A percentile compares a stretch with the other conserved stretches of the same genome.
Evolutionary conservation across 1,284 basidiomycete species (phyloP).

Genomic region (Leccinum pseudoinsigne): DNA sequence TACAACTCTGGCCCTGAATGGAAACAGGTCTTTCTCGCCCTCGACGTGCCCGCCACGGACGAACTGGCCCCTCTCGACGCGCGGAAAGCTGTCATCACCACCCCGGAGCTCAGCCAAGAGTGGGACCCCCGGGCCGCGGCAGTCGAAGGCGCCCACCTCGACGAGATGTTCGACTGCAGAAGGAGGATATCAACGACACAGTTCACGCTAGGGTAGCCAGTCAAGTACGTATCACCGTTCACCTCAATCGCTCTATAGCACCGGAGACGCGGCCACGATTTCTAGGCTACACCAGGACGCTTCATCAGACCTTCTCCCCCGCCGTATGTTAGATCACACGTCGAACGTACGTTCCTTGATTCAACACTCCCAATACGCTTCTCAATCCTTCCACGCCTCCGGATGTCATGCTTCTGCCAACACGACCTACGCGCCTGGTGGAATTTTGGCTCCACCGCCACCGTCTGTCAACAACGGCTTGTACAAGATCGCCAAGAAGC

Average conservation of each 20-base stretch:
- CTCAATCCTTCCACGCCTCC: constrained; percentile 44
- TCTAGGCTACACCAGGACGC: constrained; percentile 82
- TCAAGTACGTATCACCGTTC: constrained; percentile 63
- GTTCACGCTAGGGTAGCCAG: constrained; percentile 95
- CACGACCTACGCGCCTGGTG: constrained; percentile 92
- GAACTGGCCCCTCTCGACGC: constrained; percentile 68
- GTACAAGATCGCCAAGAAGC: constrained; percentile 73
- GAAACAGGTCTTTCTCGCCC: constrained; percentile 42
- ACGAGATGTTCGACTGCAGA: constrained; percentile 86
- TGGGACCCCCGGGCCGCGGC: constrained; percentile 77
- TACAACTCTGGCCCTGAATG: too few species aligned
- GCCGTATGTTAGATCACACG: constrained; percentile 91
- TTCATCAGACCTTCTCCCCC: constrained; percentile 83
- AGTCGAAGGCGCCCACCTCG: constrained; percentile 80
- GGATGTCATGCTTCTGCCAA: constrained; percentile 93
- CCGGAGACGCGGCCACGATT: constrained; percentile 92
- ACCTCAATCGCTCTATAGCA: constrained; percentile 47
- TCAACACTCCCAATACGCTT: constrained; percentile 34
- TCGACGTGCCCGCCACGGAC: constrained; percentile 73
- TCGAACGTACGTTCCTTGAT: constrained; percentile 58
- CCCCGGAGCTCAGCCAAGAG: constrained; percentile 82
- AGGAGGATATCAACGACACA: constrained; percentile 82
- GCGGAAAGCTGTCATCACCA: constrained; percentile 82
- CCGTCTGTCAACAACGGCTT: constrained; percentile 73
- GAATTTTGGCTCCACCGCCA: constrained; percentile 67